These are phyloP conservation scores for Colletotrichum karsti DNA, from an alignment of 2,329 filamentous ascomycete genomes.

Conservation along the genomic window DNA sequence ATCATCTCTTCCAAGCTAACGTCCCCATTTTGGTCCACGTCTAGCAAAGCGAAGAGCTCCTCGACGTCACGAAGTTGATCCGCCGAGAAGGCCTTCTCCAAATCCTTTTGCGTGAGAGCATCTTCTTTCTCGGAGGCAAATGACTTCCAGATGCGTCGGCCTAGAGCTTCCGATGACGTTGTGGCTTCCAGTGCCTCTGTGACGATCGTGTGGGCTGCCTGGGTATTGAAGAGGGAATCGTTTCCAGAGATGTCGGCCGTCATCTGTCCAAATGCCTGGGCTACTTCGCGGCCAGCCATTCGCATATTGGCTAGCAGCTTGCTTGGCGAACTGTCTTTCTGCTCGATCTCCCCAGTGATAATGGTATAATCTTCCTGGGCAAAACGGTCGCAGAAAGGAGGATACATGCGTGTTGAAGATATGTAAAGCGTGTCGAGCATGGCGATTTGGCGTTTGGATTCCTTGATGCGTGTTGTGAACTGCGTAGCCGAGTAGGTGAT, in stretches of 20 bases:
- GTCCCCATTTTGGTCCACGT: conserved; percentile 8
- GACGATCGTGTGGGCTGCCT: conserved; percentile 10
- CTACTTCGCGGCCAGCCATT: conserved; percentile 4
- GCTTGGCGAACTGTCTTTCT: conserved; percentile 7
- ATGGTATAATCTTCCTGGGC: conserved; percentile 12
- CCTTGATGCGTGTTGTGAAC: not conserved
- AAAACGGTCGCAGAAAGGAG: conserved; percentile 10
- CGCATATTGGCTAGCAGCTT: conserved; percentile 14
- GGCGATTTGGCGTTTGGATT: conserved; percentile 3
- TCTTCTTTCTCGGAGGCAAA: not conserved
- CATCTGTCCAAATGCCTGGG: conserved; percentile 13
- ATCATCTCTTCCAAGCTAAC: conserved; percentile 14
- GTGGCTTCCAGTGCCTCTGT: conserved; percentile 8
- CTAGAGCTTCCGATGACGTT: not conserved
- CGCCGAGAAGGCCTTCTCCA: not conserved
- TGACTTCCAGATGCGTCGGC: conserved; percentile 1
- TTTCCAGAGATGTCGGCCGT: not conserved
- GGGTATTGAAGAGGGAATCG: conserved; percentile 6
- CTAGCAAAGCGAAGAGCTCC: conserved; percentile 11
- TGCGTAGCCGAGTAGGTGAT: conserved; percentile 12
- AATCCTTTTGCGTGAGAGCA: not conserved
- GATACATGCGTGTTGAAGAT: not conserved
- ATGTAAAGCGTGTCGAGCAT: conserved; percentile 3
- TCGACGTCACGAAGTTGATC: not conserved
- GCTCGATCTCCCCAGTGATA: conserved; percentile 1